Evolutionary conservation across 176 grass and related monocot genomes (phyloP).

Genomic region (bread wheat (Triticum aestivum)): IWGSC_CS_RefSeq_v2.1 NC_057805.1:386800801-386801300

Average conservation of each 20-base stretch:
- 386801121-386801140: not conserved
- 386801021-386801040: not conserved
- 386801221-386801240: not conserved
- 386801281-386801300: not conserved
- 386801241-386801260: not conserved
- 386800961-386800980: conserved; percentile 12
- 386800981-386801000: conserved; percentile 11
- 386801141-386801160: conserved; percentile 28
- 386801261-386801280: not conserved
- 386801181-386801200: conserved; percentile 26
- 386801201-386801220: not conserved
- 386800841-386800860: not conserved
- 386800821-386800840: not conserved
- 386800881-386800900: not conserved
- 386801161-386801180: conserved; percentile 25
- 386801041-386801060: not conserved
- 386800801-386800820: not conserved
- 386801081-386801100: conserved; percentile 12
- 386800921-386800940: not conserved
- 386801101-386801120: not conserved
- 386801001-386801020: not conserved
- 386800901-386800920: not conserved
- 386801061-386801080: not conserved
- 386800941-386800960: not conserved
- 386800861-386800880: not conserved